Base-by-base conservation (phyloP, 2,329 filamentous ascomycete species). In the Lasiodiplodia hormozganensis region DNA sequence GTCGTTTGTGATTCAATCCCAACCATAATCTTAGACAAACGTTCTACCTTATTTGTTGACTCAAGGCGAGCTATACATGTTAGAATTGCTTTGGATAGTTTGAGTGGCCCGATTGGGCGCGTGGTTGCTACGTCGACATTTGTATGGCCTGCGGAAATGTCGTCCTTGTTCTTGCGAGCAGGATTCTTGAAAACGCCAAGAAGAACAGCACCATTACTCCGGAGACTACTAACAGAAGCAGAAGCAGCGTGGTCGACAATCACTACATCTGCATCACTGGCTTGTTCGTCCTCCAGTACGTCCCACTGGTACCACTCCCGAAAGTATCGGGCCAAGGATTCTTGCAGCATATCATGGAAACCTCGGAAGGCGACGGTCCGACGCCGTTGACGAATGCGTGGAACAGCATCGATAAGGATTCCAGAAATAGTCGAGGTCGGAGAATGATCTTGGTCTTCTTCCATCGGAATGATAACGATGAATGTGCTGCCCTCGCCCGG, bases 401-500 rank as follows among this genome's bases (percentile, higher is more conserved):
- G 56, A 4, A 67, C 23, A 10, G 54, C 53, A 12, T 58, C 47
- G 1, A 18, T 23, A 14, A 51, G 14, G 8, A 57, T 21, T 10
- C 43, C 16, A 7, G 57, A 34, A 18, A 51, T 23, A 0, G 57
- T 14, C 34, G 51, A 47, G 4, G 51, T 18, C 2, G 21, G 43
- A n/a, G 31, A 31, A 7, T n/a, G 25, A 16, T 65, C 53, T 2
- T 47, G 7, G n/a, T 34, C 23, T 11, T 52, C 31, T 25, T 31
- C 25, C 67, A 58, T 58, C 6, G 64, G 69, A n/a, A 69, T 34
- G 25, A 40, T 56, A 0, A 71, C 31, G 34, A 71, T 75, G 53
- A 80, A 78, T 77, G 2, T 79, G n/a, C 53, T 81, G 25, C 79
- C 79, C 11, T 74, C 69, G 28, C 76, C 76, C 62, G 76, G 76